Evolutionary conservation across 2,329 filamentous ascomycete genomes (phyloP), one percentile per base, ranked within the genome.

Genomic region (Phialocephala subalpina): DNA sequence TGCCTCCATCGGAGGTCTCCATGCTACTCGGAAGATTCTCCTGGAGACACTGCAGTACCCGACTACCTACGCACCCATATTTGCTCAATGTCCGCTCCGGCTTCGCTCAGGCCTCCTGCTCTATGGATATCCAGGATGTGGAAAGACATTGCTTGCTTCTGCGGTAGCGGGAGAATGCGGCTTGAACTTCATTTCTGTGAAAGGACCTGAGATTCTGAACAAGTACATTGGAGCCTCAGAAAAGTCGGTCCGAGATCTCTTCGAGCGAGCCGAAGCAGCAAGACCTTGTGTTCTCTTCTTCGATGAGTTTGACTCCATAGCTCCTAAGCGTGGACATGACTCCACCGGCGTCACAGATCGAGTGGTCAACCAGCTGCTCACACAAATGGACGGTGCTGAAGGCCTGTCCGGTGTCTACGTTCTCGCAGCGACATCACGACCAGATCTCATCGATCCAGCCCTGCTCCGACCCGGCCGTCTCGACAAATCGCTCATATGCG

Each of bases 161-260:
- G 96, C 96, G 0, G 95, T 99, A n/a, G 96, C 97, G 14, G 95
- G 95, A 63, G 96, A 99, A 81, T 98, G 95, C 75, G 95, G 95
- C 0, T 88, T 99, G 67, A 99, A 99, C 79, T 99, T 99, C 80
- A 99, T 99, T 79, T 94, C 91, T 47, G 96, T 99, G 75, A 99
- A 99, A 81, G 96, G 96, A 0, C 96, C 96, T 0, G 97, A 99
- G 78, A 98, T 99, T 66, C 82, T 99, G 62, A 99, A 99, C 84
- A 99, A 99, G 80, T 99, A 99, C 78, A 99, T 99, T 66, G 96
- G 96, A 75, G 96, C 96, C 0, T 97, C 92, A 33, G 96, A 99
- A 76, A 99, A 99, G 83, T 94, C 90, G 67, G 94, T 99, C 7
- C 90, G 97, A 49, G 96, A 99, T 77, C 84, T 99, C 0, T 99